Conservation (phyloP, 345 rosid species). For the Noccaea caerulescens region DNA sequence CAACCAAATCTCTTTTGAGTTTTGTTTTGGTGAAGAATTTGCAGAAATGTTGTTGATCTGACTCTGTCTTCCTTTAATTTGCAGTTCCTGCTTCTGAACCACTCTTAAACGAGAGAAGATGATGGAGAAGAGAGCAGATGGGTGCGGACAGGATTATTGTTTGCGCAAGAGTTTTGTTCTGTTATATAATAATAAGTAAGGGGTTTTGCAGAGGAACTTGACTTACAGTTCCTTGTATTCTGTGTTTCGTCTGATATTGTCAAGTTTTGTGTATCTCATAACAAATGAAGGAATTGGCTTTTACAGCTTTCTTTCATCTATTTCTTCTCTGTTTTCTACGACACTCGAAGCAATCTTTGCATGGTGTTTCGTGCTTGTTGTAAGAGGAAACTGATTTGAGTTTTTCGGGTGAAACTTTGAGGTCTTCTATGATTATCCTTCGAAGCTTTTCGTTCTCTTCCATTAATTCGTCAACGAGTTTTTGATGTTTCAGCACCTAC, state of each 20-base stretch:
- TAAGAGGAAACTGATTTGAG: constrained; percentile 53
- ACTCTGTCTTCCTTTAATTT: constrained; percentile 10
- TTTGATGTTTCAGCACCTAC: constrained; percentile 84
- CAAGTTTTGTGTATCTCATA: constrained; percentile 17
- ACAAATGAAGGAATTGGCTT: constrained; percentile 31
- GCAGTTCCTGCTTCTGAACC: constrained; percentile 50
- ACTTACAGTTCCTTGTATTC: constrained; percentile 36
- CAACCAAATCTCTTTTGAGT: constrained; percentile 1
- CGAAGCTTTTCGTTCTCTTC: constrained; percentile 83
- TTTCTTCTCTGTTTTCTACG: constrained; percentile 84
- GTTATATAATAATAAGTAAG: constrained; percentile 30
- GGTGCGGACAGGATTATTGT: constrained; percentile 19
- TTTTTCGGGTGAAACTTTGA: constrained; percentile 74
- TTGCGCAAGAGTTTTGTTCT: constrained; percentile 40
- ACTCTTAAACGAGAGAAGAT: constrained; percentile 43
- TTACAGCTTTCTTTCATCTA: constrained; percentile 36
- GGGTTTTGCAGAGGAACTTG: constrained; percentile 23
- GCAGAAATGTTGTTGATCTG: constrained; percentile 12
- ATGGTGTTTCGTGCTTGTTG: constrained; percentile 50
- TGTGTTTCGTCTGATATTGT: constrained; percentile 34
- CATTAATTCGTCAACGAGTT: constrained; percentile 70
- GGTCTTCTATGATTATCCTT: constrained; percentile 71
- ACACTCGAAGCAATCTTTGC: constrained; percentile 82
- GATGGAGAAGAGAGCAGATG: constrained; percentile 30
- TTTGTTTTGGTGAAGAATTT: constrained; percentile 8